Evolutionary conservation across 2,329 filamentous ascomycete species (phyloP).

Genomic region (Anisogramma anomala): DNA sequence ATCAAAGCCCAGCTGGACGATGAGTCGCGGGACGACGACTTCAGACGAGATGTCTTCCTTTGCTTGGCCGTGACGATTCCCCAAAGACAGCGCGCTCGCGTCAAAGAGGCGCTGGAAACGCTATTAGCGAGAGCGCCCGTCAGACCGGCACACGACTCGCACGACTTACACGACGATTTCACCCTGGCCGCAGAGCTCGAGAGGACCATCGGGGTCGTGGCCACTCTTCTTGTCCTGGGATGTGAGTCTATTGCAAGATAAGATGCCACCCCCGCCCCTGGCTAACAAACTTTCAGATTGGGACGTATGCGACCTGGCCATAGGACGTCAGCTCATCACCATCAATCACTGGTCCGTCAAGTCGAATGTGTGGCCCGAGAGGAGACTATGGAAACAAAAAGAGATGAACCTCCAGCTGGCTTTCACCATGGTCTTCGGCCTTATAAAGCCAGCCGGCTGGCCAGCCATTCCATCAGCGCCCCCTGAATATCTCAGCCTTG

Average conservation of each 20-base stretch:
- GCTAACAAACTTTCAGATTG: slow-evolving; percentile 10
- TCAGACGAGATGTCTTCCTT: slow-evolving; percentile 13
- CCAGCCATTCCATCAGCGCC: not conserved
- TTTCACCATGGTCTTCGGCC: slow-evolving; percentile 10
- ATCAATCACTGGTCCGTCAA: slow-evolving; percentile 13
- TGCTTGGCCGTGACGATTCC: slow-evolving; percentile 13
- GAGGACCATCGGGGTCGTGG: slow-evolving; percentile 7
- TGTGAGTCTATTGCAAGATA: slow-evolving; percentile 10
- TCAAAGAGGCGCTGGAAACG: slow-evolving; percentile 6
- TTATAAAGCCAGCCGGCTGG: slow-evolving; percentile 10
- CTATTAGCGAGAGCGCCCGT: slow-evolving; percentile 11
- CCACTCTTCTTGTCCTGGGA: slow-evolving; percentile 12
- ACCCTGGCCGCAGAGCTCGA: slow-evolving; percentile 8
- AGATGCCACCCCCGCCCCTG: too few species aligned
- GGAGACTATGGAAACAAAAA: slow-evolving; percentile 8
- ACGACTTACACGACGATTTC: not conserved
- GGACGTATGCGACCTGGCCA: slow-evolving; percentile 11
- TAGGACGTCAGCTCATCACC: slow-evolving; percentile 9
- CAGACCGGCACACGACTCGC: slow-evolving; percentile 2
- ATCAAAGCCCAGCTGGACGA: slow-evolving; percentile 11
- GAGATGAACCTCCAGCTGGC: slow-evolving; percentile 12
- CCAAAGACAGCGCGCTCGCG: slow-evolving; percentile 7
- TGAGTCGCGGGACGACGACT: slow-evolving; percentile 3
- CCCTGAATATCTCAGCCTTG: slow-evolving; percentile 8
- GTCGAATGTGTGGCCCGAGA: slow-evolving; percentile 10